Evolutionary conservation across 768 basidiomycete genomes (phyloP).

Genomic region (Floccularia luteovirens): DNA sequence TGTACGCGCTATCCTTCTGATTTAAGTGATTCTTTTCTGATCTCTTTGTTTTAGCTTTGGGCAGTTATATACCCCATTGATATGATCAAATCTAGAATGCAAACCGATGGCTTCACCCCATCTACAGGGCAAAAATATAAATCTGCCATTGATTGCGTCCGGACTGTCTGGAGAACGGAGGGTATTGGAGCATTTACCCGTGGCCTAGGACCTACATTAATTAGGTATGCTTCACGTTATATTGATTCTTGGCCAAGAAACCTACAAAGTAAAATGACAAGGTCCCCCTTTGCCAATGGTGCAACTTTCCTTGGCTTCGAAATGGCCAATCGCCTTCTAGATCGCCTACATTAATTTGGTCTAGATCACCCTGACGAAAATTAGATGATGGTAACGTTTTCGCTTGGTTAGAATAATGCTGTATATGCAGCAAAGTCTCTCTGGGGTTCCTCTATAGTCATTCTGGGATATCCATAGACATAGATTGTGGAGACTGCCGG

Average conservation of each 20-base stretch:
- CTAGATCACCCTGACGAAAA: too few species aligned
- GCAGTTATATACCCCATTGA: conserved; percentile 93
- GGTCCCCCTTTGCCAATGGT: conserved; percentile 94
- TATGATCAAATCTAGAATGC: conserved; percentile 94
- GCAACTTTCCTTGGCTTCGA: conserved; percentile 97
- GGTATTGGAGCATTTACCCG: conserved; percentile 84
- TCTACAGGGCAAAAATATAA: conserved; percentile 76
- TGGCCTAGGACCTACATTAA: conserved; percentile 87
- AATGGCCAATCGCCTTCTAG: conserved; percentile 73
- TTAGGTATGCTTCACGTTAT: conserved; percentile 66
- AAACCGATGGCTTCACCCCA: conserved; percentile 83
- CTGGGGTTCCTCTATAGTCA: too few species aligned
- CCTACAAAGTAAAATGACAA: conserved; percentile 17
- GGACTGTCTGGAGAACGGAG: conserved; percentile 76
- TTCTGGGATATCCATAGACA: too few species aligned
- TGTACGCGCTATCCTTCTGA: conserved; percentile 33
- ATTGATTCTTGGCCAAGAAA: not conserved
- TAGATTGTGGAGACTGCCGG: too few species aligned
- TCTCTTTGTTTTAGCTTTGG: conserved; percentile 55
- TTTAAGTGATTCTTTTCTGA: conserved; percentile 2
- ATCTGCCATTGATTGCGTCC: conserved; percentile 76
- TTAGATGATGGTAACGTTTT: too few species aligned
- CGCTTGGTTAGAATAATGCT: too few species aligned
- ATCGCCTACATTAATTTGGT: conserved; percentile 27
- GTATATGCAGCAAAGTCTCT: too few species aligned